Conservation (phyloP, 2,329 filamentous ascomycete genomes). For the Coleophoma cylindrospora region DNA sequence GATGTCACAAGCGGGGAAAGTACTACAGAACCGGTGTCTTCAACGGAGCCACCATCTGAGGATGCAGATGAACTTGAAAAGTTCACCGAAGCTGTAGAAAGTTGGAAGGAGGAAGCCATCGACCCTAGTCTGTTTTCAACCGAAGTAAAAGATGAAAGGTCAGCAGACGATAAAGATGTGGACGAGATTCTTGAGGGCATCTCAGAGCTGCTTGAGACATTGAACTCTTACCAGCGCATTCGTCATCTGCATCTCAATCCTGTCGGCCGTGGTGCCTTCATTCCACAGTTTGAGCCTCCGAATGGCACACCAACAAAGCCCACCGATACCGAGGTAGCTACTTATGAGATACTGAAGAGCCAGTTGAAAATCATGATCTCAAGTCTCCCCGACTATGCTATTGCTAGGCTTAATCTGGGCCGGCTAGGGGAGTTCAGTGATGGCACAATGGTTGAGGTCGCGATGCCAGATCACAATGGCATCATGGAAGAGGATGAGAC, state of each 20-base stretch:
- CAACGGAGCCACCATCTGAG: slow-evolving; percentile 1
- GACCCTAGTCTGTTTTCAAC: slow-evolving; percentile 45
- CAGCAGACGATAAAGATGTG: slow-evolving; percentile 52
- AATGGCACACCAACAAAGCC: slow-evolving; percentile 60
- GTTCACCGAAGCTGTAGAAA: slow-evolving; percentile 46
- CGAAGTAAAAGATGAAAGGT: slow-evolving; percentile 39
- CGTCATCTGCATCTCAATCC: slow-evolving; percentile 66
- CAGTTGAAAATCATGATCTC: slow-evolving; percentile 46
- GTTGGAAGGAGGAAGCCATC: slow-evolving; percentile 52
- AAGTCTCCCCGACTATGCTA: slow-evolving; percentile 48
- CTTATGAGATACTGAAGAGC: slow-evolving; percentile 46
- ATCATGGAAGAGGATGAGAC: slow-evolving; percentile 49
- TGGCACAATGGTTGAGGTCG: slow-evolving; percentile 43
- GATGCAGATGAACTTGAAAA: slow-evolving; percentile 30
- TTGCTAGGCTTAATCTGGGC: slow-evolving; percentile 51
- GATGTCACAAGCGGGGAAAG: slow-evolving; percentile 12
- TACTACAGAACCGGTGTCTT: background rate
- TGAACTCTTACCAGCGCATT: slow-evolving; percentile 75
- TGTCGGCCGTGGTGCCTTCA: slow-evolving; percentile 55
- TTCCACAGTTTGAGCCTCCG: slow-evolving; percentile 55
- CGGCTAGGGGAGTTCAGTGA: slow-evolving; percentile 48
- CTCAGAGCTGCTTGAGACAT: slow-evolving; percentile 69
- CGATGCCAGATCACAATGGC: slow-evolving; percentile 41
- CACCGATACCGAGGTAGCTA: slow-evolving; percentile 47
- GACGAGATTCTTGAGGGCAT: slow-evolving; percentile 70